Base-by-base conservation (phyloP, 2,329 filamentous ascomycete genomes). In the Xylaria hypoxylon region DNA sequence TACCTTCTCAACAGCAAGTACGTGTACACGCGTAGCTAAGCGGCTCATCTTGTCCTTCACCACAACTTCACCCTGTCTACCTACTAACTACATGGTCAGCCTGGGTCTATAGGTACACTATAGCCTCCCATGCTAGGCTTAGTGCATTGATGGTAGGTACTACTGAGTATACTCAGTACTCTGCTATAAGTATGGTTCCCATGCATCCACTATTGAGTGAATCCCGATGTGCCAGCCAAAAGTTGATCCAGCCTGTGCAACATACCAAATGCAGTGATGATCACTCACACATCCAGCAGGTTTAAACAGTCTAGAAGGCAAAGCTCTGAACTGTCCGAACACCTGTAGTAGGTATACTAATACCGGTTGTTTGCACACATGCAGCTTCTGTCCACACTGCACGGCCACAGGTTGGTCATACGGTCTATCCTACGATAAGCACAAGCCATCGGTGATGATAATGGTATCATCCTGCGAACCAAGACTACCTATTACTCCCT, bases 71-170 rank as follows among this genome's bases (percentile, higher is more conserved):
- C 19, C 15, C 24, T 7, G 19, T 33, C 48, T 19, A 8, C 15
- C 15, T 35, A 28, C 13, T 47, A 40, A 15, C 17, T 31, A 31
- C 7, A 6, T 24, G 50, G 31, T 24, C 35, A 38, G 35, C 35
- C 35, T 5, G 35, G 35, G 13, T n/a, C n/a, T n/a, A 38, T 53
- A n/a, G 33, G 33, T 22, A 35, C 19, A 53, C 28, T 4, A 38
- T n/a, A n/a, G n/a, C 51, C 57, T 65, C 62, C 63, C 31, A n/a
- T 45, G 63, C 38, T 65, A n/a, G 45, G 51, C 17, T 35, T 65
- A 65, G 63, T 45, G 51, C 2, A 35, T 28, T 26, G 56, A 28
- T 4, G 19, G 38, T 44, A 17, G 11, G 35, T 53, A 19, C n/a
- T 26, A n/a, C n/a, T n/a, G n/a, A n/a, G n/a, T n/a, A n/a, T n/a